Evolutionary conservation across 805 yeast species (phyloP), one percentile per base, ranked within the genome.

Genomic region (Yueomyces sp.): DNA sequence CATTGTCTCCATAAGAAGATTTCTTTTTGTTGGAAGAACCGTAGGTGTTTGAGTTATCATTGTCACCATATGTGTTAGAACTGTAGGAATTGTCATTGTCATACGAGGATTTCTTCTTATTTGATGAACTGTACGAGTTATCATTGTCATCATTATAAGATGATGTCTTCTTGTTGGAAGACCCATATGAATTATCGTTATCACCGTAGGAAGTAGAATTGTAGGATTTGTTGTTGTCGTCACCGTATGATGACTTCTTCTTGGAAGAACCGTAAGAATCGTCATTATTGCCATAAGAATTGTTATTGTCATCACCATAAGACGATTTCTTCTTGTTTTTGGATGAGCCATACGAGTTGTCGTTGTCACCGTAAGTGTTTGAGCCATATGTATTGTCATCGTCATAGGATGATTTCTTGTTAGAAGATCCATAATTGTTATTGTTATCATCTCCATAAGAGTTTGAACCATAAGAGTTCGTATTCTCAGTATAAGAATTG

Each of bases 271-370:
- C 66, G 48, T 54, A 62, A 28, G 64, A 56, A 45, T 51, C 48
- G 41, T 44, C 41, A 42, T 47, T 45, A 37, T 48, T 48, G 26
- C 56, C 52, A 42, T 47, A 48, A 8, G 52, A 50, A 37, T 45
- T 42, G 34, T 40, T 38, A 40, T 45, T 43, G 39, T 43, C 40
- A 40, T 44, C 29, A 53, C 65, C 58, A 51, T 54, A 46, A 47
- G 62, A 57, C 40, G 54, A 49, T 48, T 60, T 60, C 40, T 57
- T 55, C 45, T 48, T 45, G 42, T 34, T 34, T 11, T 31, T 31
- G n/a, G 37, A 34, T 9, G 52, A 51, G 27, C 63, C 62, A 39
- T 57, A 59, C 7, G 63, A 54, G 46, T 57, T 56, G 44, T 53
- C 45, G 46, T 53, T 45, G 45, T 47, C 46, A 11, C 59, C 56